These are phyloP conservation scores for Fusarium equiseti DNA, from an alignment of 2,329 filamentous ascomycete genomes.

Conservation along the genomic window DNA sequence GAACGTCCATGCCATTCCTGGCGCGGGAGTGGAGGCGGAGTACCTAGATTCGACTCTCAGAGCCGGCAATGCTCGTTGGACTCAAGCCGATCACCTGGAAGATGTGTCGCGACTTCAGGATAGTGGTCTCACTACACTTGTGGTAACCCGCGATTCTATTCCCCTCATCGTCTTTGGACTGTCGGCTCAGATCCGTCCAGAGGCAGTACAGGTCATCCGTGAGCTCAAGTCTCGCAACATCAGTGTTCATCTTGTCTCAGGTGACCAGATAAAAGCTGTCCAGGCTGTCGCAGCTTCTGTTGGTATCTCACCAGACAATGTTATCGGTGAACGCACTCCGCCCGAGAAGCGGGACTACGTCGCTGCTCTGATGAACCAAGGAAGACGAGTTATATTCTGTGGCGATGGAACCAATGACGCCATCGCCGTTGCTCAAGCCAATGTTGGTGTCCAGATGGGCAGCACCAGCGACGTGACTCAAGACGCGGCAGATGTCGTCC, in stretches of 20 bases:
- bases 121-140: constrained; percentile 6
- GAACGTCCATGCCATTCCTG: background rate
- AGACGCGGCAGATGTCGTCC: constrained; percentile 5
- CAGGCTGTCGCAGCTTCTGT: background rate
- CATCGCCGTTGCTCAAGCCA: constrained; percentile 2
- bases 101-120: constrained; percentile 1
- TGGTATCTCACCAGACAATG: background rate
- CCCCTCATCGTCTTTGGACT: constrained; percentile 7
- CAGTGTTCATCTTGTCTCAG: background rate
- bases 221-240: constrained; percentile 13
- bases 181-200: constrained; percentile 4
- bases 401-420: constrained; percentile 13
- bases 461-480: constrained; percentile 12
- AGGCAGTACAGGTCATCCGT: background rate
- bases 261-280: constrained; percentile 1
- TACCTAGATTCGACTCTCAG: background rate
- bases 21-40: background rate
- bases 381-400: background rate
- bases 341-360: constrained; percentile 17
- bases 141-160: background rate
- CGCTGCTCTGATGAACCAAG: background rate
- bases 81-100: background rate
- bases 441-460: constrained; percentile 11
- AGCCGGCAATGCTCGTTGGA: constrained; percentile 18
- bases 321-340: background rate